Evolutionary conservation across 2,329 filamentous ascomycete species (phyloP), one percentile per base, ranked within the genome.

Genomic region (Diaporthe citri): DNA sequence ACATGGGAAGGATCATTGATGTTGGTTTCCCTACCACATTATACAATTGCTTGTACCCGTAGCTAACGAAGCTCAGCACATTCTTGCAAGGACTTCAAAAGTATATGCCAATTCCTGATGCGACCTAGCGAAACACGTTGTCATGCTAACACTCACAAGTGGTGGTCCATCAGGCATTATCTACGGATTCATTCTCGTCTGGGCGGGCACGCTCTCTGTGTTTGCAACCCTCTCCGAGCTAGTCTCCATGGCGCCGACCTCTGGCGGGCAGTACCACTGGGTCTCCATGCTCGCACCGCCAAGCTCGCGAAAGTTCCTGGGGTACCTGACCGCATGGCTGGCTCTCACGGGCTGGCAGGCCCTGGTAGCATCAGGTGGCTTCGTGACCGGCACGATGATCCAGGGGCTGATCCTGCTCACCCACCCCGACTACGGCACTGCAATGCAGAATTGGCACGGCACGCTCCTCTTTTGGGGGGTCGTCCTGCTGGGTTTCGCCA

Each of bases 251-350:
- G 88, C 88, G 3, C 89, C 89, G 0, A 91, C 88, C 0, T 86
- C 86, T 9, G 89, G 89, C 31, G 90, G 90, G 1, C 89, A 91
- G 77, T 91, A 90, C 76, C 88, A 90, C 77, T 81, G 80, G 80
- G 78, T 80, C 3, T 76, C 78, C 5, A 79, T 81, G 75, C 75
- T 81, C 31, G 78, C 79, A 1, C 80, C 80, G 0, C 31, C 60
- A 6, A 75, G 76, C 2, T 78, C 74, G 28, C 66, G 75, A 2
- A 70, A 69, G 8, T 81, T 81, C 62, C 75, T 82, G 10, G 59
- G 77, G 2, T 82, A 81, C 55, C 56, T 81, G 13, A 80, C 69
- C 7, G 80, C 74, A 3, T 82, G 79, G 80, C 72, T 81, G 12
- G 80, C 79, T 3, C 77, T 78, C 3, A 67, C 78, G 0, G 77